Conservation (phyloP, 179 eudicot species). For the Beta lomatogona region DNA sequence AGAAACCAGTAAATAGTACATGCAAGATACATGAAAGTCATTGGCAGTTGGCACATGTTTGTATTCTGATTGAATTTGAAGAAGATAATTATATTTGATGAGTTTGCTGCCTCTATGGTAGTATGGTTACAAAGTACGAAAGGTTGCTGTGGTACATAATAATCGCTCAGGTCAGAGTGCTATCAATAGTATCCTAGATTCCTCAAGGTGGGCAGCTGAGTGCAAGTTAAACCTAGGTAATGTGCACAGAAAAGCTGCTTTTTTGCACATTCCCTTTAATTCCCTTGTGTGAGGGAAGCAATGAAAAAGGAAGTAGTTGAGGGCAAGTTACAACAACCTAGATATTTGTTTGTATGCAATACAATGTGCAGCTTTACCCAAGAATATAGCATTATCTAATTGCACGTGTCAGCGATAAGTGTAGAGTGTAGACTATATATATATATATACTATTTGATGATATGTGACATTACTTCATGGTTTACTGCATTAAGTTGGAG, state of each 20-base stretch:
- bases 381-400: neutral
- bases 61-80: neutral
- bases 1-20: neutral
- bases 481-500: neutral
- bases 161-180: neutral
- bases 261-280: neutral
- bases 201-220: neutral
- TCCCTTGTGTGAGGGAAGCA: neutral
- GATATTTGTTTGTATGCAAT: neutral
- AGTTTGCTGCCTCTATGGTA: neutral
- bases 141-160: neutral
- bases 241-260: neutral
- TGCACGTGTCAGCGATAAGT: neutral
- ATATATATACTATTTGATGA: neutral
- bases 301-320: neutral
- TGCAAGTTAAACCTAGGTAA: neutral
- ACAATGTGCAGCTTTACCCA: neutral
- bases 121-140: neutral
- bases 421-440: neutral
- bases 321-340: neutral
- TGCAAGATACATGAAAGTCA: neutral
- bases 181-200: neutral
- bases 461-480: neutral
- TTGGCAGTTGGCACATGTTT: neutral
- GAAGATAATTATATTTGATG: no score